A percentile compares a stretch with the other conserved stretches of the same genome.
phyloP scores from a whole-genome alignment of 805 yeast genomes.

The Candida qinlingensis region DNA sequence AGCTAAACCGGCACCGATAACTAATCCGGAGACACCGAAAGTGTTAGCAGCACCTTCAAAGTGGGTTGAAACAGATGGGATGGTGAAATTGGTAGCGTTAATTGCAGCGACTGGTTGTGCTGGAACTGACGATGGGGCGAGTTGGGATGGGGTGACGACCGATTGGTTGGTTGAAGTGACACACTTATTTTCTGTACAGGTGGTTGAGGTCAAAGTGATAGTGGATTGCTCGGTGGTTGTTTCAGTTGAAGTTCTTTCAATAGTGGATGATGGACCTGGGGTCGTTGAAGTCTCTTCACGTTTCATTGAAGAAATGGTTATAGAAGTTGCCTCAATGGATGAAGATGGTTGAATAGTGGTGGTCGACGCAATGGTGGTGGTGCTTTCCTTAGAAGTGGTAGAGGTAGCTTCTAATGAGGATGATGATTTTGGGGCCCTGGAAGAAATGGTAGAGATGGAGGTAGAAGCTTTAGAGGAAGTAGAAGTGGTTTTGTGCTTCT shows the following conservation, averaged over 20 bases:
- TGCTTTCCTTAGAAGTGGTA: background rate
- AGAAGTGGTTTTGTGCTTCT: background rate
- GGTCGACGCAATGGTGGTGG: background rate
- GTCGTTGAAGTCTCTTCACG: background rate
- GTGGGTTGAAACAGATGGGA: conserved; percentile 5
- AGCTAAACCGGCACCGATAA: conserved; percentile 7
- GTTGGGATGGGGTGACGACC: background rate
- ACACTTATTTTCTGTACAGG: background rate
- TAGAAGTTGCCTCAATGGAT: background rate
- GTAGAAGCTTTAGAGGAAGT: background rate
- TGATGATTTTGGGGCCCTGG: background rate
- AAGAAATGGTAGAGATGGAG: background rate
- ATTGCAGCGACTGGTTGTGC: background rate
- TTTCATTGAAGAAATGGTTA: background rate
- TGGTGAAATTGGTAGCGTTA: background rate
- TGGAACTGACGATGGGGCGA: background rate
- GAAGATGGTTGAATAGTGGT: background rate
- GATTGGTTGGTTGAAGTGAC: background rate
- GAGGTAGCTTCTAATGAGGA: background rate
- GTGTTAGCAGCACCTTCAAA: conserved; percentile 10
- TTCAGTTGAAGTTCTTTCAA: background rate
- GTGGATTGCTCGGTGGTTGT: conserved; percentile 3
- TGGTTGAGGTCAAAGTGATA: background rate
- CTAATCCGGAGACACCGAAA: conserved; percentile 3
- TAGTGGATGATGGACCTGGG: background rate